Conservation (phyloP, 345 rosid genomes). For the Syzygium oleosum region DNA sequence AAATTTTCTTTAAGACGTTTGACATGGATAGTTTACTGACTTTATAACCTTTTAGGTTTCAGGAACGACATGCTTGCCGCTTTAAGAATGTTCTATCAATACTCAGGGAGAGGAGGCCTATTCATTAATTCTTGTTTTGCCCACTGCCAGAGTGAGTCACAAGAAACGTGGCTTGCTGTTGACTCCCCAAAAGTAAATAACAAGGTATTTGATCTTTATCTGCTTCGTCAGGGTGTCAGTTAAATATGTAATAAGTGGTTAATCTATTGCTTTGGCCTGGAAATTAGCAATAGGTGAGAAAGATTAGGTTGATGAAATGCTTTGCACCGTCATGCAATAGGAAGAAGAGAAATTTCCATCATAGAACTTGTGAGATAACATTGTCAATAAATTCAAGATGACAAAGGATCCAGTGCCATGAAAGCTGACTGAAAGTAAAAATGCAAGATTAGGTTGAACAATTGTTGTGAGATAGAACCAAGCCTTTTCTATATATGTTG, state of each 20-base stretch:
- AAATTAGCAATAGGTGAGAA: neutral
- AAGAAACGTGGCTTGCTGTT: constrained; percentile 77
- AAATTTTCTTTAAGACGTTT: neutral
- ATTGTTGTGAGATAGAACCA: neutral
- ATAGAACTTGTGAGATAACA: neutral
- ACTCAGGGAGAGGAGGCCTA: constrained; percentile 58
- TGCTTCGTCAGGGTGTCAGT: neutral
- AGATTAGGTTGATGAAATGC: neutral
- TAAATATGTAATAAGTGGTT: neutral
- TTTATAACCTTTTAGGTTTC: constrained; percentile 35
- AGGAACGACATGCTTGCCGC: constrained; percentile 67
- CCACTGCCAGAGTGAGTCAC: constrained; percentile 91
- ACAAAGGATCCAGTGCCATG: neutral
- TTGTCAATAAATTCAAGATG: neutral
- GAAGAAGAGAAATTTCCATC: neutral
- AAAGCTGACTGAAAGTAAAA: neutral
- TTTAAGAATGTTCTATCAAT: constrained; percentile 24
- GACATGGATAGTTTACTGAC: neutral
- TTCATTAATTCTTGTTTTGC: constrained; percentile 89
- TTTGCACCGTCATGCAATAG: neutral
- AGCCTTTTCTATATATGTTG: neutral
- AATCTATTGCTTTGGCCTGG: neutral
- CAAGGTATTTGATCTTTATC: constrained; percentile 31
- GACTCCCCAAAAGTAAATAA: constrained; percentile 65
- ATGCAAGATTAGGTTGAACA: neutral